Base-by-base conservation (phyloP, 2,329 filamentous ascomycete genomes). In the Capronia coronata region DNA sequence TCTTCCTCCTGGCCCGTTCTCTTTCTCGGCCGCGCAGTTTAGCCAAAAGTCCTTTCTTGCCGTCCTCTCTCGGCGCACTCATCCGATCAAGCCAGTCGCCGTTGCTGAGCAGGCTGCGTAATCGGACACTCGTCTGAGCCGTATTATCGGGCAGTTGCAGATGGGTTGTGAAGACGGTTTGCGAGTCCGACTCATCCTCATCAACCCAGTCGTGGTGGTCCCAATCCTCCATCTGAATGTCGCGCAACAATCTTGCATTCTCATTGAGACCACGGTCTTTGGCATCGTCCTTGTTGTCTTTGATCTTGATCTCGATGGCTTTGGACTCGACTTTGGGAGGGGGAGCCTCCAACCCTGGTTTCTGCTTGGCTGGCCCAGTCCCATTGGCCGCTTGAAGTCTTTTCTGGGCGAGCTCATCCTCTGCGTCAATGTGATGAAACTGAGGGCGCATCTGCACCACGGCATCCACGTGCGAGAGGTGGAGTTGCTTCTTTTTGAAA, bases 361-460 rank as follows among this genome's bases (percentile, higher is more conserved):
- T 66, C 59, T 44, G 65, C 3, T 58, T 62, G 2, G 65, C 63
- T 6, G 56, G 52, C 9, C 56, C 51, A 3, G 44, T 13, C 27
- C 29, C 44, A 67, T 56, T 66, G 70, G 58, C 63, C 65, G 48
- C 63, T 64, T 60, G 60, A 68, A 57, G 63, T 61, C 40, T 55
- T 62, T 65, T 71, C 62, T 78, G 78, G 29, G 85, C 80, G 48
- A 87, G 77, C 61, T 96, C 88, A 40, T 83, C 75, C 39, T 82
- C 70, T 2, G 93, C 91, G 68, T 97, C 93, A 59, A 97, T 76
- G 69, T 97, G 89, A 68, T 95, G 88, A 54, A 94, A 85, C 63
- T 96, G 87, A 0, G 93, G 89, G 2, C 90, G 86, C 63, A 98
- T 81, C 64, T 94, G 87, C 35, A 94, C 86, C 38, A 95, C 80